phyloP scores from a whole-genome alignment of 2,329 filamentous ascomycete genomes.

The Cryphonectria nitschkei region DNA sequence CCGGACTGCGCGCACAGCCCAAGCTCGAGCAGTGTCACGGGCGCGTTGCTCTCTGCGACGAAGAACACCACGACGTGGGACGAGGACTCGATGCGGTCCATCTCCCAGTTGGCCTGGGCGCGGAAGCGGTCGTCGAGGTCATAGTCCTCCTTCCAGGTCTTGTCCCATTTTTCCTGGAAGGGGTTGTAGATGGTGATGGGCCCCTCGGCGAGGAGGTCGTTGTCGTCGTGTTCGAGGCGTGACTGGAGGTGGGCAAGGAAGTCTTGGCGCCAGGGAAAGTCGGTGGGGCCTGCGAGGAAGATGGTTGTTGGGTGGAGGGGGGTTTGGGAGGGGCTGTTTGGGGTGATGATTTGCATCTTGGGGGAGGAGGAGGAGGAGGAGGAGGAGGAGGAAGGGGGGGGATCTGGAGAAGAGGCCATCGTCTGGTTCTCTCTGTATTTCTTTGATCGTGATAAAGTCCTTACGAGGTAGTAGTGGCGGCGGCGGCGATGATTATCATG shows the following conservation, averaged over 20 bases:
- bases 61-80: slow-evolving; percentile 62
- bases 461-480: not conserved
- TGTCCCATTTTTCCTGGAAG: slow-evolving; percentile 59
- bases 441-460: not conserved
- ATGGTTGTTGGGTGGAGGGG: slow-evolving; percentile 37
- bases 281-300: slow-evolving; percentile 64
- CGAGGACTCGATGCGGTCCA: slow-evolving; percentile 56
- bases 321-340: slow-evolving; percentile 17
- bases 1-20: slow-evolving; percentile 51
- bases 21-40: slow-evolving; percentile 64
- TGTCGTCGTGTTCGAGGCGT: not conserved
- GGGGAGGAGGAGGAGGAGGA: not conserved
- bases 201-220: slow-evolving; percentile 35
- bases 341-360: slow-evolving; percentile 24
- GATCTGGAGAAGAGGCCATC: not conserved
- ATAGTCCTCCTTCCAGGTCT: slow-evolving; percentile 54
- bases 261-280: slow-evolving; percentile 52
- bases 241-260: slow-evolving; percentile 47
- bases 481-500: not conserved
- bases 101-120: slow-evolving; percentile 65
- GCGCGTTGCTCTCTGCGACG: slow-evolving; percentile 53
- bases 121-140: slow-evolving; percentile 47
- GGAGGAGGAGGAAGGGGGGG: not conserved
- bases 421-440: not conserved
- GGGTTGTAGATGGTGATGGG: slow-evolving; percentile 61